phyloP scores from a whole-genome alignment of 148 eudicot genomes.

The Diospyros lotus region DNA sequence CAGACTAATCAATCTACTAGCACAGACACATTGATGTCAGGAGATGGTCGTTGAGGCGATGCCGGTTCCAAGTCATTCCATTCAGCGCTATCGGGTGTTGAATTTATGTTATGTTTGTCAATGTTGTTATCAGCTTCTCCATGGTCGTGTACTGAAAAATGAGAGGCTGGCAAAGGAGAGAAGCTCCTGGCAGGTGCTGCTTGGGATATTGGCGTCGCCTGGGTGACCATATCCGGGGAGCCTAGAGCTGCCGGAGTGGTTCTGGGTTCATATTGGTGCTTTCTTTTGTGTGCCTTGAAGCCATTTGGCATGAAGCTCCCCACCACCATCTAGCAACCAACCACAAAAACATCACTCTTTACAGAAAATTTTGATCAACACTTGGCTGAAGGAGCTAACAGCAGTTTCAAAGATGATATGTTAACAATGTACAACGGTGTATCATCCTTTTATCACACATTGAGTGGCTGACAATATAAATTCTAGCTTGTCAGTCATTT shows the following conservation, averaged over 20 bases:
- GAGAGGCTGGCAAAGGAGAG: conserved; percentile 15
- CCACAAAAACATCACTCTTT: conserved; percentile 1
- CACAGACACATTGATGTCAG: conserved; percentile 39
- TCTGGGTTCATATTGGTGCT: conserved; percentile 29
- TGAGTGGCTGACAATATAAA: too few species aligned
- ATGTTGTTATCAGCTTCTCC: conserved; percentile 36
- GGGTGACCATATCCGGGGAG: conserved; percentile 22
- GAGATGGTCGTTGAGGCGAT: conserved; percentile 25
- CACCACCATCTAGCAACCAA: conserved; percentile 44
- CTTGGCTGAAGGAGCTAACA: not conserved
- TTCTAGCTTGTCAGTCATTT: too few species aligned
- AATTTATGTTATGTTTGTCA: conserved; percentile 33
- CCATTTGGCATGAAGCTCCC: conserved; percentile 53
- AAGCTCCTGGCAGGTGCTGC: conserved; percentile 23
- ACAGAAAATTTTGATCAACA: not conserved
- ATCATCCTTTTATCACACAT: too few species aligned
- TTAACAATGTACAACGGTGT: not conserved
- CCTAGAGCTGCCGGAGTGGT: conserved; percentile 9
- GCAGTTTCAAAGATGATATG: not conserved
- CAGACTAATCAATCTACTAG: conserved; percentile 16
- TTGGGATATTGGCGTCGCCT: conserved; percentile 40
- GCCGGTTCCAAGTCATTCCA: conserved; percentile 26
- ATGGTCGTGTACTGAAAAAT: conserved; percentile 17
- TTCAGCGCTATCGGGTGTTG: conserved; percentile 27
- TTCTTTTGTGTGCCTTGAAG: conserved; percentile 35